Evolutionary conservation across 2,329 filamentous ascomycete genomes (phyloP).

Genomic region (Aureobasidium pullulans): DNA sequence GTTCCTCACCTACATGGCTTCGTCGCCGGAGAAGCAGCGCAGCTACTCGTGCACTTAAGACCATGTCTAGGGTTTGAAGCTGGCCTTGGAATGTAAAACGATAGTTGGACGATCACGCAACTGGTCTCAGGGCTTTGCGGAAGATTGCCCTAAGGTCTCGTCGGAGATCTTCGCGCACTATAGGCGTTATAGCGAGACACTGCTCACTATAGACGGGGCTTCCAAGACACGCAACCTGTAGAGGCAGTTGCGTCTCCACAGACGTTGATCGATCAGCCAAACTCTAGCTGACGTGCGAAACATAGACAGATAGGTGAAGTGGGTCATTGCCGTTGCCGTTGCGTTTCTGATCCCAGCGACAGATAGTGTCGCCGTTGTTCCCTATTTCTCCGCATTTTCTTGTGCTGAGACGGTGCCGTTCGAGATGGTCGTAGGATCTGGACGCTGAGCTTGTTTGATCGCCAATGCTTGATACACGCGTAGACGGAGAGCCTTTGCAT

Average conservation of each 20-base stretch:
- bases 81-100: not conserved
- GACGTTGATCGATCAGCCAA: not conserved
- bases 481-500: not conserved
- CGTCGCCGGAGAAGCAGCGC: too few relatives aligned
- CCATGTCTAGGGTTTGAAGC: not conserved
- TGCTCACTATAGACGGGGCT: not conserved
- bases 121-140: not conserved
- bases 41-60: too few relatives aligned
- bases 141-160: too few relatives aligned
- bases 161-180: not conserved
- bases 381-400: not conserved
- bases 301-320: not conserved
- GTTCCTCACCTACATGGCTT: too few relatives aligned
- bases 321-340: not conserved
- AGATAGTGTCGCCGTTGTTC: not conserved
- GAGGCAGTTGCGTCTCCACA: not conserved
- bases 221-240: not conserved
- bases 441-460: not conserved
- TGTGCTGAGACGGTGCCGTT: not conserved
- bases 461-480: not conserved
- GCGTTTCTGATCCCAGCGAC: not conserved
- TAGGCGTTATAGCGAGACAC: not conserved
- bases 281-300: not conserved
- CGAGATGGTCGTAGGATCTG: not conserved
- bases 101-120: not conserved